Evolutionary conservation across 1,284 basidiomycete species (phyloP), one percentile per base, ranked within the genome.

Genomic region (Waitea zeae): DNA sequence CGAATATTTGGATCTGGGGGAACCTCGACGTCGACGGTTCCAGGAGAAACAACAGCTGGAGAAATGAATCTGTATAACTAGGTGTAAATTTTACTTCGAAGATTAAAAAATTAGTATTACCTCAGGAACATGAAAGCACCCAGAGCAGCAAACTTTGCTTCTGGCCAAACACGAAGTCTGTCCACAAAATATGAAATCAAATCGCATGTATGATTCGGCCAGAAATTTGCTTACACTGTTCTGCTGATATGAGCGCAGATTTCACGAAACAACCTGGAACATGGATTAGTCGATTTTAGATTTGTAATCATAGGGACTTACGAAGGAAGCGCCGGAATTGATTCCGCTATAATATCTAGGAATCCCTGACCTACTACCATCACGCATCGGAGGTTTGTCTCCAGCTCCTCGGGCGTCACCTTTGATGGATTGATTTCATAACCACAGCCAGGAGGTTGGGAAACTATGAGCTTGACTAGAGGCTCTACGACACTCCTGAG

Each of bases 101-200:
- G 19, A 24, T 7, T 29, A 31, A 15, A 9, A 20, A 13, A 17
- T 15, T 27, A 33, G 30, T 31, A 27, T 4, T n/a, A 78, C 69
- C 89, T 70, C 20, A 93, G 59, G 51, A 93, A 92, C 42, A 93
- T 80, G 59, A 93, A 93, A 4, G 87, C 84, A 15, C 88, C 89
- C 15, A 90, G 69, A 0, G 86, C 84, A 12, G 83, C 73, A 49
- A 82, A 86, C 47, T 83, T 82, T 3, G 82, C 70, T 37, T 87
- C 78, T 0, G 84, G 83, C 74, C 82, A 90, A 3, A 75, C n/a
- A n/a, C n/a, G n/a, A n/a, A n/a, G 36, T 70, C 67, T 38, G 60
- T 56, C 3, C 74, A 76, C 24, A 11, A 30, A 12, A 7, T 19
- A 5, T 15, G 0, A 19, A 33, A 15, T 17, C 19, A 35, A 30